Evolutionary conservation across 495 filamentous ascomycete species (phyloP), one percentile per base, ranked within the genome.

Genomic region (Amorphotheca resinae): DNA sequence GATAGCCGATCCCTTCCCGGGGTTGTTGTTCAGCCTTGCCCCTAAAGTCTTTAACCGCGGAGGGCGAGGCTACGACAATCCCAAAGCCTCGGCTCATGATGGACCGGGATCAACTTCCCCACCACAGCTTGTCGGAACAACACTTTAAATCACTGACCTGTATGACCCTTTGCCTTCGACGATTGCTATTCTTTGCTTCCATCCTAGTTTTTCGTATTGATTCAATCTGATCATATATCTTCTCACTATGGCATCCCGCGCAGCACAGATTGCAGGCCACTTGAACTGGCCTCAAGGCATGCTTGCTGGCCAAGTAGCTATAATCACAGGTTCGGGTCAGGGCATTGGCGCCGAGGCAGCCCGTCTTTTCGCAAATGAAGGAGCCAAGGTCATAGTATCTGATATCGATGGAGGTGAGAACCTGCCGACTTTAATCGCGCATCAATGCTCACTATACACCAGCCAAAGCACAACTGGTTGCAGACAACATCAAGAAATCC

Each of bases 311-410:
- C 83, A 91, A 62, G 74, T 79, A n/a, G 84, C 84, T 54, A 88
- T 93, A 59, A 79, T 93, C 54, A 93, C 86, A 25, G 86, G 86
- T 36, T 74, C 76, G 12, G 86, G 80, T n/a, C 84, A 93, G 62
- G 86, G 86, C 51, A 93, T 93, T 57, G 86, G 85, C 21, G 86
- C 86, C 22, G 86, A 89, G 63, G 68, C 80, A 23, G 85, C 86
- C 11, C 63, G 78, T 12, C 60, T 89, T 6, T 93, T 93, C 54
- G 84, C 82, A 21, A 84, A 84, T 46, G 86, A 93, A 56, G 86
- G 86, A 16, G 83, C 85, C 0, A 85, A 79, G 57, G 85, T 91
- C 2, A 63, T 93, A 2, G 65, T 93, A 37, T 76, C 84, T 16
- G 86, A 91, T 63, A 82, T 91, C 47, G 86, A 91, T 61, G 72